phyloP scores from a whole-genome alignment of 2,329 filamentous ascomycete species.

The Pestalotiopsis sp. region DNA sequence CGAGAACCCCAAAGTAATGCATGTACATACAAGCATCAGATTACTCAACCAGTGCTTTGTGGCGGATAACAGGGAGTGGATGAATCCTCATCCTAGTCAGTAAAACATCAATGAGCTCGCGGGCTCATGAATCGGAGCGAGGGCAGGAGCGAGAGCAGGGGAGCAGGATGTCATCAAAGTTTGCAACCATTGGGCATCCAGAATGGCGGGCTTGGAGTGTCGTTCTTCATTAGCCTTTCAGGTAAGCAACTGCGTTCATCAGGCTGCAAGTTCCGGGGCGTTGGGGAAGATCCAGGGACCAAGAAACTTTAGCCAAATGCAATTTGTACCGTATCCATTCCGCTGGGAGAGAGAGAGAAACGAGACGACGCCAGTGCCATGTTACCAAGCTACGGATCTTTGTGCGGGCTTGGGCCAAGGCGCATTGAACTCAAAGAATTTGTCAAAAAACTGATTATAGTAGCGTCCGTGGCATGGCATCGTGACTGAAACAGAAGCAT shows the following conservation, averaged over 20 bases:
- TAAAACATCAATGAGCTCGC: not conserved
- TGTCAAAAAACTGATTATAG: not conserved
- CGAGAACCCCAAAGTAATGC: not conserved
- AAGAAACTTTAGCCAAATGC: not conserved
- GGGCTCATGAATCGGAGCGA: not conserved
- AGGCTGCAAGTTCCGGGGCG: slow-evolving; percentile 23
- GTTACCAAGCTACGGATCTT: not conserved
- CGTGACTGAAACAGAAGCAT: not conserved
- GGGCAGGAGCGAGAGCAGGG: not conserved
- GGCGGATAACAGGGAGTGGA: not conserved
- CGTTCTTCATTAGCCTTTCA: not conserved
- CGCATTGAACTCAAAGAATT: slow-evolving; percentile 1
- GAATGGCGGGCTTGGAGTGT: not conserved
- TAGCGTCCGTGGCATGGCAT: not conserved
- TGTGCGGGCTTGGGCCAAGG: not conserved
- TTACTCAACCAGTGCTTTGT: not conserved
- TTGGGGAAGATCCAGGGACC: slow-evolving; percentile 26
- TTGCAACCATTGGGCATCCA: slow-evolving; percentile 7
- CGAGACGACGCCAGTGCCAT: not conserved
- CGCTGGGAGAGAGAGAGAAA: slow-evolving; percentile 7
- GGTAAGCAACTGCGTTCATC: slow-evolving; percentile 20
- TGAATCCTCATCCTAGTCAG: not conserved
- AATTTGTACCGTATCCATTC: slow-evolving; percentile 2
- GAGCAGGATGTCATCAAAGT: not conserved
- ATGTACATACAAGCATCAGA: not conserved